phyloP scores from a whole-genome alignment of 805 yeast genomes.

The Nakazawaea pomicola region DNA sequence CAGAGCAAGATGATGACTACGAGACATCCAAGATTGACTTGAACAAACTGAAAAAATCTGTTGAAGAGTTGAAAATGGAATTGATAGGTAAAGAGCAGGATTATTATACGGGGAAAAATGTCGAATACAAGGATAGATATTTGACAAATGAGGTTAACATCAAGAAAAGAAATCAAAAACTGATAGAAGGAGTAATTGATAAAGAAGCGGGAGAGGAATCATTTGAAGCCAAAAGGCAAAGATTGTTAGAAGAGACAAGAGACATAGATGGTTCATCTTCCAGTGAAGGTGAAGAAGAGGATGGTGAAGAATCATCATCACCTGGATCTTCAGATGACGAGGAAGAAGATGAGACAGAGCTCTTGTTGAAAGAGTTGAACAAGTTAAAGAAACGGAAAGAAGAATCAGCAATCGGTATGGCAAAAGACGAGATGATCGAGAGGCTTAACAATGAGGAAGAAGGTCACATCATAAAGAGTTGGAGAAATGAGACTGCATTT shows the following conservation, averaged over 20 bases:
- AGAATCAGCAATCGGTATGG: slow-evolving; percentile 24
- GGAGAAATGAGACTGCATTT: slow-evolving; percentile 32
- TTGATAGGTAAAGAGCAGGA: slow-evolving; percentile 13
- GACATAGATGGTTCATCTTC: slow-evolving; percentile 5
- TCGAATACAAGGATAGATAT: slow-evolving; percentile 4
- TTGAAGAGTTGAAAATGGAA: slow-evolving; percentile 17
- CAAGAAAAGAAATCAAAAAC: not conserved
- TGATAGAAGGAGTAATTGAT: not conserved
- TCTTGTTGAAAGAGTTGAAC: slow-evolving; percentile 27
- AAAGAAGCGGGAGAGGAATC: slow-evolving; percentile 2
- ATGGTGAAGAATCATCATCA: slow-evolving; percentile 36
- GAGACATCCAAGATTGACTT: slow-evolving; percentile 7
- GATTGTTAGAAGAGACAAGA: slow-evolving; percentile 15
- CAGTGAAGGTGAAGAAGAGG: not conserved
- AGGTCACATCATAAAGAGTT: slow-evolving; percentile 18
- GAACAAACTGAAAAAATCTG: slow-evolving; percentile 15
- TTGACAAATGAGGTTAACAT: not conserved
- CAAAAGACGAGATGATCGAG: slow-evolving; percentile 20
- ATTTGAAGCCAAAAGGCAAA: slow-evolving; percentile 13
- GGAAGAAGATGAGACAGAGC: slow-evolving; percentile 37
- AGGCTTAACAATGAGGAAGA: slow-evolving; percentile 18
- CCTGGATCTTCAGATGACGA: not conserved
- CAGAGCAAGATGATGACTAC: slow-evolving; percentile 39
- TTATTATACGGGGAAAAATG: not conserved
- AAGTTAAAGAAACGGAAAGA: slow-evolving; percentile 25